Conservation (phyloP, 768 basidiomycete genomes). For the Lactarius pseudohatsudake region DNA sequence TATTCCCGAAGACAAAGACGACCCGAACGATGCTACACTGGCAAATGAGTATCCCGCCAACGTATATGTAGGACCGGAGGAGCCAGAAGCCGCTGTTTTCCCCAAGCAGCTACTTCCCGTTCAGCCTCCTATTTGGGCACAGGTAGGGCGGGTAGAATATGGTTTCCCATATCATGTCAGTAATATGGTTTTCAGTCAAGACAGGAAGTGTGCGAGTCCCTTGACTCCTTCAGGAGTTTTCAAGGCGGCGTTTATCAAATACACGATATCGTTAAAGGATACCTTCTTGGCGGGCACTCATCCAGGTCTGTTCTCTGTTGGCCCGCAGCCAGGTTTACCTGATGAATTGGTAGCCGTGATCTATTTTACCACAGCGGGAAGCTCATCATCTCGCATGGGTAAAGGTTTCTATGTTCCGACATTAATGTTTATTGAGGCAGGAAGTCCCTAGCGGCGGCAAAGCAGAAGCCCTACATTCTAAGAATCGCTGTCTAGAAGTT, state of each 20-base stretch:
- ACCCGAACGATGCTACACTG: neutral
- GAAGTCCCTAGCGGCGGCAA: slow-evolving; percentile 59
- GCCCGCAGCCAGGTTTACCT: slow-evolving; percentile 17
- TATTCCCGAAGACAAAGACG: slow-evolving; percentile 4
- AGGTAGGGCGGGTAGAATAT: slow-evolving; percentile 35
- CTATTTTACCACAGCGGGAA: slow-evolving; percentile 61
- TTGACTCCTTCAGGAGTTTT: slow-evolving; percentile 72
- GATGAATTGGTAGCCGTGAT: slow-evolving; percentile 56
- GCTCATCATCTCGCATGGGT: slow-evolving; percentile 86
- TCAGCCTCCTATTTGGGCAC: slow-evolving; percentile 46
- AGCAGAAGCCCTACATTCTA: slow-evolving; percentile 53
- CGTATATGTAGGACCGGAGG: neutral
- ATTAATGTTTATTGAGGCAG: neutral
- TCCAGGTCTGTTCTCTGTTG: slow-evolving; percentile 49
- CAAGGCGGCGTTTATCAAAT: slow-evolving; percentile 77
- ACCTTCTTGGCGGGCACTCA: slow-evolving; percentile 70
- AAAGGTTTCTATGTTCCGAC: slow-evolving; percentile 28
- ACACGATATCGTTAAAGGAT: slow-evolving; percentile 65
- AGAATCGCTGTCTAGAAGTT: slow-evolving; percentile 41
- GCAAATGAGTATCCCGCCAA: neutral
- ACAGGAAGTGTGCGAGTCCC: slow-evolving; percentile 81
- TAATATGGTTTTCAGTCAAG: slow-evolving; percentile 53
- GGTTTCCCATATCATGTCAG: neutral
- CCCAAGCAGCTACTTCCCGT: slow-evolving; percentile 34
- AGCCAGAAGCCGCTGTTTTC: neutral